These are phyloP conservation scores for Agapanthus africanus DNA, from an alignment of 106 monocot species.

Conservation along the genomic window DNA sequence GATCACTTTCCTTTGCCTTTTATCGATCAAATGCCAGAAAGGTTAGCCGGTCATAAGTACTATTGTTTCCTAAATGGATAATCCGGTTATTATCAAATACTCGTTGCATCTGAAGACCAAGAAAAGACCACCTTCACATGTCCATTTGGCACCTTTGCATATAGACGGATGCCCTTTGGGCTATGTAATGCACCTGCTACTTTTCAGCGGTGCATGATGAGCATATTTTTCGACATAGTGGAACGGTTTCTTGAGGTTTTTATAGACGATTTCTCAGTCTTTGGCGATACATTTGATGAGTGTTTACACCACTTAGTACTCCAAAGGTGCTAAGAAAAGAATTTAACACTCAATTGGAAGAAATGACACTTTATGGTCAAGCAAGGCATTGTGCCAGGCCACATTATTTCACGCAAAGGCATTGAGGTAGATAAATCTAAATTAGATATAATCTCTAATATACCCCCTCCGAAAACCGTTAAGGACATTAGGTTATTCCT, in stretches of 20 bases:
- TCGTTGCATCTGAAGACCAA: too few species aligned
- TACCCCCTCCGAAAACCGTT: background rate
- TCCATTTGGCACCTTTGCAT: too few species aligned
- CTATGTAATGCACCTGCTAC: background rate
- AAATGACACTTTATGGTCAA: conserved; percentile 4
- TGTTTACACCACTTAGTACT: background rate
- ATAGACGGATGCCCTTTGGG: too few species aligned
- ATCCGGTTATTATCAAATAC: too few species aligned
- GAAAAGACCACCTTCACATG: too few species aligned
- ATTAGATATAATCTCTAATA: background rate
- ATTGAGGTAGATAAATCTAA: background rate
- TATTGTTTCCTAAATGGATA: too few species aligned
- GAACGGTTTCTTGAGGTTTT: background rate
- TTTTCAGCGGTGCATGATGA: background rate
- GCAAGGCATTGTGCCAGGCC: background rate
- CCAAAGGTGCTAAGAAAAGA: background rate
- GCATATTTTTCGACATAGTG: background rate
- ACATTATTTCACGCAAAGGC: background rate
- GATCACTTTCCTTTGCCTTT: too few species aligned
- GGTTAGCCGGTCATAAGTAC: too few species aligned
- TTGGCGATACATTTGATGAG: background rate
- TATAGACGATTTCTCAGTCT: background rate
- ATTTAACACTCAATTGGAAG: background rate
- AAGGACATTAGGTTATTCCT: conserved; percentile 2
- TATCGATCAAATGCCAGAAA: too few species aligned